Evolutionary conservation across 768 basidiomycete genomes (phyloP), one percentile per base, ranked within the genome.

Genomic region (Boletus rubropictus): DNA sequence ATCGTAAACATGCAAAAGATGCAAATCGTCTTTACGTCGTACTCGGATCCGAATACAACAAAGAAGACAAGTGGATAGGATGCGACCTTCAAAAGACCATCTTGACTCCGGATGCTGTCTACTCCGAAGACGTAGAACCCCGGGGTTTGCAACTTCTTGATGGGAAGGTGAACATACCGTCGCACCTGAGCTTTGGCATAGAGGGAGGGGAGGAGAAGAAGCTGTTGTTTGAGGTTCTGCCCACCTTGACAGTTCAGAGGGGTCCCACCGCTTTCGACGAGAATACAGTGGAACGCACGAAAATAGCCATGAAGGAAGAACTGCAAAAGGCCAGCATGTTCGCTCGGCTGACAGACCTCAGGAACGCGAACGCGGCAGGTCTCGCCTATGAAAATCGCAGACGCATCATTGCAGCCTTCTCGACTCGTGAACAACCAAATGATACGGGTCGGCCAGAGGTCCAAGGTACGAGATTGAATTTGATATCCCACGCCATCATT

Each of bases 361-460:
- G 84, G 52, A 97, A 98, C 60, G 86, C 95, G 15, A 89, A 86
- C 55, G 87, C 90, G 24, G 72, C 69, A 25, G 91, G 90, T n/a
- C 82, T 97, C 51, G 80, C 88, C 42, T 89, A 77, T 58, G 89
- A 92, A 68, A 97, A 96, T 64, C 74, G 87, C 49, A 73, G 80
- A 60, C 75, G 91, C 51, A 85, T 93, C 51, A 73, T 96, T 24
- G 68, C 69, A 12, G 81, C 78, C 24, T 97, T 98, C 69, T 95
- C 93, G 1, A 71, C 75, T 7, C 74, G 77, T 0, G 74, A 73
- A 42, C 84, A 79, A 53, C 76, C 76, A 20, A 80, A 76, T 49
- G 88, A 94, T 64, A 73, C 92, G 0, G 94, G 93, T 34, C 73
- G 86, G 34, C 76, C 89, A 2, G 90, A 92, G 60, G 93, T 96